Evolutionary conservation across 2,329 filamentous ascomycete species (phyloP), one percentile per base, ranked within the genome.

Genomic region (Aspergillus tamarii): DNA sequence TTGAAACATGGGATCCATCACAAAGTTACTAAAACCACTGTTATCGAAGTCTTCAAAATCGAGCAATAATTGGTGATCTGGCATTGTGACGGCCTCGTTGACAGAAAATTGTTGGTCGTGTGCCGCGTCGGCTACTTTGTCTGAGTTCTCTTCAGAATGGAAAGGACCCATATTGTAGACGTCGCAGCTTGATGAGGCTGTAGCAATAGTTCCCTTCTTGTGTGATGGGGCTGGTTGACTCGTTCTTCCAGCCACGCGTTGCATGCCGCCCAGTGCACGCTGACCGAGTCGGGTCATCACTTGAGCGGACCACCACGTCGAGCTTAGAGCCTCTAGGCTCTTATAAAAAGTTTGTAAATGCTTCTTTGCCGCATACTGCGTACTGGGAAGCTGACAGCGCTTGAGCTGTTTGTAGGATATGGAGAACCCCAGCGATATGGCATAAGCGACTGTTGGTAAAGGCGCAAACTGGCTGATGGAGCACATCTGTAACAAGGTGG

Each of bases 361-460:
- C 1, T 45, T 28, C 36, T 62, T 65, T 3, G 67, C 64, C 7
- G 56, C 60, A 23, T 52, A 11, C 39, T 64, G 64, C 0, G 61
- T 59, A 36, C 63, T 68, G 8, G 52, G 60, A 8, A 68, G 54
- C 39, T 63, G 61, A 30, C 61, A 65, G n/a, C 59, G 46, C 50
- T 66, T 61, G 19, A 61, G 46, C 4, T 65, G 66, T 41, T 67
- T 69, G 54, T 68, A 69, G 0, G 67, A 59, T 7, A 69, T 56
- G 4, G 64, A 67, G 43, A 68, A 68, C 5, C 32, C 64, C 5
- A 69, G 55, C 1, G 67, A 67, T 41, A 69, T 54, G 19, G 63
- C 55, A 61, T 69, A 68, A 26, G 66, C 34, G n/a, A 67, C 30
- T 28, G 67, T 59, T 9, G 66, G 66, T n/a, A 69, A 26, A 12